Evolutionary conservation across 73 alveolate genomes (phyloP).

Genomic region (Tetrahymena borealis): DNA sequence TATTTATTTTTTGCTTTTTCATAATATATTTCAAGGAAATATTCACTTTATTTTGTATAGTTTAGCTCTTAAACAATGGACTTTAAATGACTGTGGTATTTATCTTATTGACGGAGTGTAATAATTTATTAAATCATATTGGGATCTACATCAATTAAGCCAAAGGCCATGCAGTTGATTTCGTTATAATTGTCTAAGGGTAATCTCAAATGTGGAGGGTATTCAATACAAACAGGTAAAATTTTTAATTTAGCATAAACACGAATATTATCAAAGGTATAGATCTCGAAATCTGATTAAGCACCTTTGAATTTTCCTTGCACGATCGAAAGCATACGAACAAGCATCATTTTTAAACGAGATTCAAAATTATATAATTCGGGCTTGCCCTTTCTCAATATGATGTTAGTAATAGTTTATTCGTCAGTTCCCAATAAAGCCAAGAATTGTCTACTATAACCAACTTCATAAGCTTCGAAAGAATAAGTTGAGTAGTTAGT

Average conservation of each 20-base stretch:
- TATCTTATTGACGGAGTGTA: not conserved
- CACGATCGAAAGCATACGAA: not conserved
- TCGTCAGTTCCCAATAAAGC: not conserved
- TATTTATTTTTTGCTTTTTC: not conserved
- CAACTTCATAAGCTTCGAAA: not conserved
- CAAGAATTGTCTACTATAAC: not conserved
- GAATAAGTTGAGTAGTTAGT: not conserved
- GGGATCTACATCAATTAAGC: not conserved
- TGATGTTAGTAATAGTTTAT: not conserved
- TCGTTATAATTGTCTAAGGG: not conserved
- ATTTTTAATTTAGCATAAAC: not conserved
- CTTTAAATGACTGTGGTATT: not conserved
- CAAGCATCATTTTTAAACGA: not conserved
- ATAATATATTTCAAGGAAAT: not conserved
- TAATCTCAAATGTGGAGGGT: not conserved
- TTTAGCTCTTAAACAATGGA: not conserved
- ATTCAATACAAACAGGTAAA: not conserved
- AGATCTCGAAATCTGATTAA: not conserved
- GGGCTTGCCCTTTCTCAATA: not conserved
- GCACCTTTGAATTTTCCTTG: not conserved
- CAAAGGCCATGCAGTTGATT: not conserved
- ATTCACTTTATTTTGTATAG: not conserved
- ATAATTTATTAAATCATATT: not conserved
- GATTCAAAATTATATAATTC: not conserved
- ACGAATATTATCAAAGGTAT: not conserved